Conservation (phyloP, 257 asterid genomes). For the Thymus mandschuricus region DNA sequence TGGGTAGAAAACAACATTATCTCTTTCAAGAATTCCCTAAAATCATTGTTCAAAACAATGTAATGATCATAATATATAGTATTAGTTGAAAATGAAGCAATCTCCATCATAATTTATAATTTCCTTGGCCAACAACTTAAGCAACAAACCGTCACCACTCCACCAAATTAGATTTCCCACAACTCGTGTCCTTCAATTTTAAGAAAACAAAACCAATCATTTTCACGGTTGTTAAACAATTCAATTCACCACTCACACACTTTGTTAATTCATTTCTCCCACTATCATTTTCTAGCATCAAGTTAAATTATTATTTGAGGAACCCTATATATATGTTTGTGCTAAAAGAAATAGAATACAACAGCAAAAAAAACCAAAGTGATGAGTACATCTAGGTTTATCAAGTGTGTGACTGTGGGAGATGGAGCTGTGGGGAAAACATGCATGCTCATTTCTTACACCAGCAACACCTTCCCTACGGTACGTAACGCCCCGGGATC, state of each 20-base stretch:
- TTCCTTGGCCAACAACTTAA: slow-evolving; percentile 52
- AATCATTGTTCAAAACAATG: too few species aligned
- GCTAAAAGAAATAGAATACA: slow-evolving; percentile 5
- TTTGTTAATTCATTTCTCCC: background rate
- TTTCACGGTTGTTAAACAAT: slow-evolving; percentile 34
- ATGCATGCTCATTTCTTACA: slow-evolving; percentile 80
- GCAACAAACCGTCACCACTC: slow-evolving; percentile 53
- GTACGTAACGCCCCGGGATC: slow-evolving; percentile 24
- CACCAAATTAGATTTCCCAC: slow-evolving; percentile 18
- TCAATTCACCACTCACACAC: slow-evolving; percentile 15
- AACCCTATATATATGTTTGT: background rate
- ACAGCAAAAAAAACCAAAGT: slow-evolving; percentile 1
- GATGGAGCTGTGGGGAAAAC: slow-evolving; percentile 88
- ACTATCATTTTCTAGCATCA: background rate
- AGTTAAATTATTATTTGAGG: too few species aligned
- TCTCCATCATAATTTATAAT: slow-evolving; percentile 23
- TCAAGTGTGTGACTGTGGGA: slow-evolving; percentile 81
- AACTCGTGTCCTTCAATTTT: slow-evolving; percentile 46
- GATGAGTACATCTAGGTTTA: slow-evolving; percentile 63
- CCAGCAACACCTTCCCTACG: slow-evolving; percentile 73
- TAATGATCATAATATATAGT: slow-evolving; percentile 29
- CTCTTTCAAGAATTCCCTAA: background rate
- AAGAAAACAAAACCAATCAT: slow-evolving; percentile 55
- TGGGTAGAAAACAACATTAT: too few species aligned
- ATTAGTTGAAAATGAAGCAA: slow-evolving; percentile 48